A percentile compares a stretch with the other conserved stretches of the same genome.
Evolutionary conservation across 2,329 filamentous ascomycete genomes (phyloP).

Genomic region (Emmonsia crescens): DNA sequence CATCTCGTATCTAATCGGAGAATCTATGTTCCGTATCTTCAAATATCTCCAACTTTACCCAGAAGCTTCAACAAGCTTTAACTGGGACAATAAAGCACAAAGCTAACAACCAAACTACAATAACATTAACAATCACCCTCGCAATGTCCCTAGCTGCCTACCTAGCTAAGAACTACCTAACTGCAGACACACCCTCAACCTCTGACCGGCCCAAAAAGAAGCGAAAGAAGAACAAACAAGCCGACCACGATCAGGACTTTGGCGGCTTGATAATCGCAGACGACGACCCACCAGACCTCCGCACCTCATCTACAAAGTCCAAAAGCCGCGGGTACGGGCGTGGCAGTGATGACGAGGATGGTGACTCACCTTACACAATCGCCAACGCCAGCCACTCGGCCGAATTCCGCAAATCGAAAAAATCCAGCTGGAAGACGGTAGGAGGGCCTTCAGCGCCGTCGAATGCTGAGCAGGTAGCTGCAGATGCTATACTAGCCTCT

Average conservation of each 20-base stretch:
- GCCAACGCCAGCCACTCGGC: slow-evolving; percentile 16
- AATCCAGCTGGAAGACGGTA: slow-evolving; percentile 68
- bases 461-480: slow-evolving; percentile 50
- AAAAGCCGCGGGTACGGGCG: slow-evolving; percentile 11
- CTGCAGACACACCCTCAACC: slow-evolving; percentile 40
- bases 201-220: slow-evolving; percentile 44
- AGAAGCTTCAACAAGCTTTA: not conserved
- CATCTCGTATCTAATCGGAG: not conserved
- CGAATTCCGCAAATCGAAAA: slow-evolving; percentile 54
- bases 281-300: slow-evolving; percentile 31
- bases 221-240: slow-evolving; percentile 45
- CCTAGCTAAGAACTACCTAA: slow-evolving; percentile 84
- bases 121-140: not conserved
- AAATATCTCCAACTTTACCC: too few relatives aligned
- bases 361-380: slow-evolving; percentile 15
- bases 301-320: slow-evolving; percentile 18
- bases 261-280: slow-evolving; percentile 30
- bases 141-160: slow-evolving; percentile 59
- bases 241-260: slow-evolving; percentile 38
- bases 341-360: slow-evolving; percentile 23
- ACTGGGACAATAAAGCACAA: not conserved
- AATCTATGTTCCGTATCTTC: not conserved
- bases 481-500: slow-evolving; percentile 66
- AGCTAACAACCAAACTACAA: not conserved
- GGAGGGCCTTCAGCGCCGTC: slow-evolving; percentile 26